These are phyloP conservation scores for Aurinia saxatilis DNA, from an alignment of 345 rosid species.

Conservation along the genomic window DNA sequence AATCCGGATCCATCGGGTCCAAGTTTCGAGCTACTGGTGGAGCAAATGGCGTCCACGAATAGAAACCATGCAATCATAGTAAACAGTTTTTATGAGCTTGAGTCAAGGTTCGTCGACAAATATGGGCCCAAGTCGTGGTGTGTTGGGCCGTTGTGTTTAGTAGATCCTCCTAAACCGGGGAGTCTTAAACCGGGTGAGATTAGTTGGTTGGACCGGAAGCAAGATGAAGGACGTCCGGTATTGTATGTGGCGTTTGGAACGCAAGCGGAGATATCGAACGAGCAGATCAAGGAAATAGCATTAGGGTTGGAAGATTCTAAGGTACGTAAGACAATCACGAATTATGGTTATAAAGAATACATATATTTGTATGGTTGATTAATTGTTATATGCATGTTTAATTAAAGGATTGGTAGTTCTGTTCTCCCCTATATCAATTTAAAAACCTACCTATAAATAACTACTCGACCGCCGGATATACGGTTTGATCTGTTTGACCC, in stretches of 20 bases:
- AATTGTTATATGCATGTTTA: too few relatives aligned
- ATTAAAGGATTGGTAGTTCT: too few relatives aligned
- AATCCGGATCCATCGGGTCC: constrained; percentile 17
- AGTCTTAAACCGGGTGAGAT: constrained; percentile 37
- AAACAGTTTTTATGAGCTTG: constrained; percentile 62
- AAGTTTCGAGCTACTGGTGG: not conserved
- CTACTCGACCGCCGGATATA: too few relatives aligned
- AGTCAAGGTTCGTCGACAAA: constrained; percentile 36
- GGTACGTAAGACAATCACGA: not conserved
- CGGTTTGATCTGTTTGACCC: too few relatives aligned
- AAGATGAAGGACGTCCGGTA: constrained; percentile 34
- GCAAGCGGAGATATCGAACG: constrained; percentile 44
- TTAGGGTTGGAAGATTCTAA: constrained; percentile 45
- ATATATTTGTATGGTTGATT: too few relatives aligned
- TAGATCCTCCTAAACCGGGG: not conserved
- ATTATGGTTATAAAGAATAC: too few relatives aligned
- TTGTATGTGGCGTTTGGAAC: constrained; percentile 73
- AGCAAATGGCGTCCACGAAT: not conserved
- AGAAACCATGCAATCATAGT: constrained; percentile 36
- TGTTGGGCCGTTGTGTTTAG: constrained; percentile 55
- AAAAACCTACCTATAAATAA: too few relatives aligned
- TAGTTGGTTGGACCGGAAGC: constrained; percentile 53
- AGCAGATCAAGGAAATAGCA: constrained; percentile 50
- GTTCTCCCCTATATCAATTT: too few relatives aligned
- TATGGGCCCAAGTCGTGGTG: constrained; percentile 27